These are phyloP conservation scores for Termitomyces sp. DNA, from an alignment of 768 basidiomycete species.

Conservation along the genomic window DNA sequence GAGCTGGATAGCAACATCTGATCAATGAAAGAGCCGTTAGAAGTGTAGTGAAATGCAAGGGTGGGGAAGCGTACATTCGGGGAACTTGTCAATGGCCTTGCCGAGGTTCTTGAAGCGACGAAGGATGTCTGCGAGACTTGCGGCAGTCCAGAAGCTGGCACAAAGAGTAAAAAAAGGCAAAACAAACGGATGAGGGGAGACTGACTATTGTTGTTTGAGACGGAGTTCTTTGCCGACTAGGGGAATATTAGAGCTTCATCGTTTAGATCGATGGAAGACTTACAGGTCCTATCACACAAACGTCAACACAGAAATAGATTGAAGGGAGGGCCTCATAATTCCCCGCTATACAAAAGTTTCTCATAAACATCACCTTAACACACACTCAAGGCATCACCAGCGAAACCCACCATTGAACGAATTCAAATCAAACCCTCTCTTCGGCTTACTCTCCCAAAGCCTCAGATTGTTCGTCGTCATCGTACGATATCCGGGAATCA, in stretches of 20 bases:
- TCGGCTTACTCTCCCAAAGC: constrained; percentile 80
- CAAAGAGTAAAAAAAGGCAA: neutral
- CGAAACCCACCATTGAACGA: constrained; percentile 76
- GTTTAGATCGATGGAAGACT: constrained; percentile 10
- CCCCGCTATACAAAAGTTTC: constrained; percentile 49
- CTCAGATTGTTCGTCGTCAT: constrained; percentile 87
- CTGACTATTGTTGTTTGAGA: constrained; percentile 88
- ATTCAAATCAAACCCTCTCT: constrained; percentile 88
- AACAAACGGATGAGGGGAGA: neutral
- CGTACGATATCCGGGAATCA: constrained; percentile 85
- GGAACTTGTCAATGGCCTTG: constrained; percentile 73
- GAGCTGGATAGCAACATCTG: constrained; percentile 90
- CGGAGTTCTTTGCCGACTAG: constrained; percentile 82
- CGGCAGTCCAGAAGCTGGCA: constrained; percentile 78
- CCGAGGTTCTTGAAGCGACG: constrained; percentile 89
- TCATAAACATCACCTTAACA: neutral
- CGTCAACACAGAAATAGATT: neutral
- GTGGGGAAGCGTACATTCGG: constrained; percentile 60
- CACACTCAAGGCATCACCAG: neutral
- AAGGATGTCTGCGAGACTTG: constrained; percentile 83
- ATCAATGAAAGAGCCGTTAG: neutral
- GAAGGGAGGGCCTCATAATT: constrained; percentile 66
- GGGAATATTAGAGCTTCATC: neutral
- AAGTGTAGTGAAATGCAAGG: neutral
- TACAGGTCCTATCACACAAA: constrained; percentile 34